Base-by-base conservation (phyloP, 2,329 filamentous ascomycete genomes). In the Aspergillus pseudotamarii region DNA sequence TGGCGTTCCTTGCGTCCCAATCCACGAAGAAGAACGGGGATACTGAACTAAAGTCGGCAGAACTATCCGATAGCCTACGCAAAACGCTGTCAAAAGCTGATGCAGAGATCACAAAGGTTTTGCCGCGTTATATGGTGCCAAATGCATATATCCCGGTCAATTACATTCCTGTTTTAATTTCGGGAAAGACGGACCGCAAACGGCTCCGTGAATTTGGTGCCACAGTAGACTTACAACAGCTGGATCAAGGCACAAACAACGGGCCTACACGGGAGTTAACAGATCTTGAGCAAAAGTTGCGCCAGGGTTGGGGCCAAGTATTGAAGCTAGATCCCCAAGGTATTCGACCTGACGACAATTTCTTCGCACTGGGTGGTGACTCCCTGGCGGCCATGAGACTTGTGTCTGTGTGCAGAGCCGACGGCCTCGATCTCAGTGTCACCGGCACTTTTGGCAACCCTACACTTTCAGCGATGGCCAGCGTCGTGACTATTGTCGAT, bases 171-270 rank as follows among this genome's bases (percentile, higher is more conserved):
- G 71, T 75, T 1, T 64, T 80, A 12, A 76, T 78, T 16, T 82
- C 81, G 4, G 79, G 80, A 2, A 84, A 84, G 69, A 79, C 74
- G 1, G 78, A 81, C 64, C 78, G 75, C 41, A 80, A 80, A 66
- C 67, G 72, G 41, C 71, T 76, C n/a, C 65, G 76, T 8, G 67
- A 71, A 21, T 74, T 80, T 48, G 79, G 77, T 6, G 61, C 72
- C 19, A 71, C 70, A 3, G 66, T 77, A 1, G 74, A 77, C 64
- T 48, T 77, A 58, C 71, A 75, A n/a, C 66, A 74, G 57, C 53
- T 76, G 6, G 72, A 74, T 30, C 66, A 75, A 63, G 65, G 58
- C 32, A 59, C 59, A 2, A 61, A 59, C 1, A 64, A 34, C 23
- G 62, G 45, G 9, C 30, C 64, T n/a, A 62, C 66, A 41, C 69